Evolutionary conservation across 768 basidiomycete genomes (phyloP).

Genomic region (Calocybe cyanea): DNA sequence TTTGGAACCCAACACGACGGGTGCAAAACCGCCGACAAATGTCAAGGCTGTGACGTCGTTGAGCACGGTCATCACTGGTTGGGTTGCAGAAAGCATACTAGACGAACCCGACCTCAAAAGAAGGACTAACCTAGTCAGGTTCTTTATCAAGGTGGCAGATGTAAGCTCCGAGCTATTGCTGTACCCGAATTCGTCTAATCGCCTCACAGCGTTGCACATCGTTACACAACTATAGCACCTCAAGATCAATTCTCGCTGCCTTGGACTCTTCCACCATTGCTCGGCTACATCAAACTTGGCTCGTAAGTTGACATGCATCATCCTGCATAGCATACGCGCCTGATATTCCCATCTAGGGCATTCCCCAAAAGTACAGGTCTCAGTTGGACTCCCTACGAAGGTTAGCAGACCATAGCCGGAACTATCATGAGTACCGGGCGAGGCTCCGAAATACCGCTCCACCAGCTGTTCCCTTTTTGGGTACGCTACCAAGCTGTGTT

Average conservation of each 20-base stretch:
- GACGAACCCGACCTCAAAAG: constrained; percentile 88
- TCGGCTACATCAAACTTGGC: constrained; percentile 90
- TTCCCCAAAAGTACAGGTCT: constrained; percentile 80
- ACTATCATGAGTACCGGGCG: constrained; percentile 88
- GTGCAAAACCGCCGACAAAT: constrained; percentile 57
- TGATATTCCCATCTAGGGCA: constrained; percentile 43
- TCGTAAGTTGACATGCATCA: constrained; percentile 48
- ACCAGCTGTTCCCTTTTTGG: constrained; percentile 94
- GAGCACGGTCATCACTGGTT: constrained; percentile 92
- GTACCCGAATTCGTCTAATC: constrained; percentile 6
- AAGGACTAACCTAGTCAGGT: constrained; percentile 74
- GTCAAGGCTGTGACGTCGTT: constrained; percentile 83
- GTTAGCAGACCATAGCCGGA: constrained; percentile 87
- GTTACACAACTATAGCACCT: constrained; percentile 88
- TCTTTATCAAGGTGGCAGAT: constrained; percentile 91
- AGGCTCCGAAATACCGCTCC: constrained; percentile 84
- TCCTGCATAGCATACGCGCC: background rate
- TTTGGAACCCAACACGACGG: constrained; percentile 76
- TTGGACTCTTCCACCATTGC: constrained; percentile 95
- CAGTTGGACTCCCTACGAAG: constrained; percentile 78
- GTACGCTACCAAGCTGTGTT: constrained; percentile 34
- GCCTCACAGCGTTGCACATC: constrained; percentile 69
- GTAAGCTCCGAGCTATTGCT: constrained; percentile 41
- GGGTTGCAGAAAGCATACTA: constrained; percentile 93
- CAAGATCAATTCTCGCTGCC: constrained; percentile 89